Percentiles rank a stretch among this genome's conserved stretches.
These are phyloP conservation scores for Gelatoporia subvermispora DNA, from an alignment of 768 basidiomycete species.

Conservation along the genomic window DNA sequence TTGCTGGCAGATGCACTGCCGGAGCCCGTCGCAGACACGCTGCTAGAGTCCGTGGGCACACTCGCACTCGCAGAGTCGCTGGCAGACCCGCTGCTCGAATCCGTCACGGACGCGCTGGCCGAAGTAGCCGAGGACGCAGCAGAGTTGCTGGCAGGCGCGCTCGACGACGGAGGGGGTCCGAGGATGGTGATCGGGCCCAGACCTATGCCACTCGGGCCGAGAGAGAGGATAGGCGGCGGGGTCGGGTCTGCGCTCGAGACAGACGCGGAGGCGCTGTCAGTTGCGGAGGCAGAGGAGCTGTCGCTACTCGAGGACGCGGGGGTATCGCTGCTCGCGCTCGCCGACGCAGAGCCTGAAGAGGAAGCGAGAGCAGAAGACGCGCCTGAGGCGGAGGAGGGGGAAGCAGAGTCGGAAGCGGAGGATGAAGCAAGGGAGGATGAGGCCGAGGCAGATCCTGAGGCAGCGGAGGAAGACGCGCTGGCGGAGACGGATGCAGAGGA, in stretches of 20 bases:
- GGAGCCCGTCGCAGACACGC: background rate
- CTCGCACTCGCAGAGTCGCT: conserved; percentile 4
- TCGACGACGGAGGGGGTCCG: background rate
- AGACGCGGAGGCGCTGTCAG: conserved; percentile 5
- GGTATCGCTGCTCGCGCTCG: conserved; percentile 2
- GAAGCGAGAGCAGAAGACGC: conserved; percentile 1
- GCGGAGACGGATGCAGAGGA: background rate
- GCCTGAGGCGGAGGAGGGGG: conserved; percentile 1
- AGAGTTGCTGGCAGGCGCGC: background rate
- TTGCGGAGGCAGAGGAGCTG: background rate
- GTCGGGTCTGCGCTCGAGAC: background rate
- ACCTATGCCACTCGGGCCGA: background rate
- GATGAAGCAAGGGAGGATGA: background rate
- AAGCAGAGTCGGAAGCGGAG: background rate
- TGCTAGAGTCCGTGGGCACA: conserved; percentile 1
- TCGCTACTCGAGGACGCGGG: background rate
- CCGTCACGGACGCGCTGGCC: background rate
- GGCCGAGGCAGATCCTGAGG: background rate
- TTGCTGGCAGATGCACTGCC: background rate
- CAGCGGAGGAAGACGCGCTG: conserved; percentile 1
- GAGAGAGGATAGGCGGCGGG: background rate
- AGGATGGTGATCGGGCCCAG: background rate
- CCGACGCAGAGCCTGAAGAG: background rate
- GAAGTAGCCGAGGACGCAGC: conserved; percentile 2
- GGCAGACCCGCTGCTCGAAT: background rate